Percentiles rank a stretch among this genome's conserved stretches.
Evolutionary conservation across 805 yeast species (phyloP).

Genomic region (Debaryomyces tyrocola): DNA sequence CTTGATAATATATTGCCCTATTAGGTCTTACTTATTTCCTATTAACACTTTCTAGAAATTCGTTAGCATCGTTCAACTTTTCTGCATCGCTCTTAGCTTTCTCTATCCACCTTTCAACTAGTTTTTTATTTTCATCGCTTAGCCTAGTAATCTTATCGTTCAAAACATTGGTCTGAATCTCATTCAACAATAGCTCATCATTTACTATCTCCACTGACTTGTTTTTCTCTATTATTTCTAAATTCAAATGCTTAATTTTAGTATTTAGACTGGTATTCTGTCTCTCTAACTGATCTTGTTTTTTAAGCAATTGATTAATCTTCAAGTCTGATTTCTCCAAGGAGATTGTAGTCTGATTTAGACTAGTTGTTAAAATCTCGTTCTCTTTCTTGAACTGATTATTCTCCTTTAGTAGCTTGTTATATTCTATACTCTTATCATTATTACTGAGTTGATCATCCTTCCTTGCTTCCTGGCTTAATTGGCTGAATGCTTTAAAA

Average conservation of each 20-base stretch:
- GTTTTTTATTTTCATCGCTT: slow-evolving; percentile 47
- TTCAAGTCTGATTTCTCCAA: slow-evolving; percentile 21
- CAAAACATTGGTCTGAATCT: slow-evolving; percentile 57
- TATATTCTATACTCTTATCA: slow-evolving; percentile 1
- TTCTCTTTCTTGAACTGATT: slow-evolving; percentile 19
- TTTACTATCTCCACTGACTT: slow-evolving; percentile 58
- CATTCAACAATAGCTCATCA: slow-evolving; percentile 63
- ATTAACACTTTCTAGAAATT: slow-evolving; percentile 15
- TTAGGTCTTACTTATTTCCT: neutral
- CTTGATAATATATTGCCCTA: neutral
- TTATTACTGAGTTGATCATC: slow-evolving; percentile 4
- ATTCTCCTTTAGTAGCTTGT: slow-evolving; percentile 14
- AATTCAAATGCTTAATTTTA: slow-evolving; percentile 21
- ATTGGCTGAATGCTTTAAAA: slow-evolving; percentile 33
- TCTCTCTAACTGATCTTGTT: slow-evolving; percentile 15
- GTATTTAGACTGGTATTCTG: slow-evolving; percentile 14
- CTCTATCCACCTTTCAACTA: slow-evolving; percentile 49
- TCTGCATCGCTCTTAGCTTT: slow-evolving; percentile 57
- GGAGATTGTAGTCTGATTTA: slow-evolving; percentile 25
- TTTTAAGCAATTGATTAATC: slow-evolving; percentile 8
- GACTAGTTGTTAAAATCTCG: slow-evolving; percentile 18
- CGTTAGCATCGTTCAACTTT: slow-evolving; percentile 50
- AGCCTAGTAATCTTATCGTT: slow-evolving; percentile 37
- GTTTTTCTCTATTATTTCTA: slow-evolving; percentile 46
- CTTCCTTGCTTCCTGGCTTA: slow-evolving; percentile 16